Conservation (phyloP, 2,329 filamentous ascomycete species). For the Cercospora sp. region DNA sequence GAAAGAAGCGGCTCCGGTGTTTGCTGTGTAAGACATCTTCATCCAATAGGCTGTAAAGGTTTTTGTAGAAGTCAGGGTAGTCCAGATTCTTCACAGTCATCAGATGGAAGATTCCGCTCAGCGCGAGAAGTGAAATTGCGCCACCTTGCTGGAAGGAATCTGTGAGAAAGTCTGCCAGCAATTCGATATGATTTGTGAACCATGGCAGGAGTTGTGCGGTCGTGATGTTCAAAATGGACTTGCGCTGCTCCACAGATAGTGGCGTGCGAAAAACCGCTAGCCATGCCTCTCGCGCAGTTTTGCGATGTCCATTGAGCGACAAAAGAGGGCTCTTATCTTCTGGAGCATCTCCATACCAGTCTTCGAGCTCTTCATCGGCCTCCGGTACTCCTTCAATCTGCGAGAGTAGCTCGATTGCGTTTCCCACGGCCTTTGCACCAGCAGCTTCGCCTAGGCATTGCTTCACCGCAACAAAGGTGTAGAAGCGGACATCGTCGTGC, state of each 20-base stretch:
- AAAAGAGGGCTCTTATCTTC: conserved; percentile 66
- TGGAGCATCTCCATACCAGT: conserved; percentile 66
- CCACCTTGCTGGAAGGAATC: conserved; percentile 87
- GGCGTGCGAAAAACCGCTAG: conserved; percentile 69
- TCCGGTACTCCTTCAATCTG: conserved; percentile 70
- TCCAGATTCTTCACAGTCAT: conserved; percentile 93
- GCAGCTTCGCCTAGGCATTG: conserved; percentile 43
- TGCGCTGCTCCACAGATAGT: conserved; percentile 72
- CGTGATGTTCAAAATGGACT: conserved; percentile 73
- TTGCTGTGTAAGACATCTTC: conserved; percentile 86
- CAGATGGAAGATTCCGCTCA: conserved; percentile 92
- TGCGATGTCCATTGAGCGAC: conserved; percentile 71
- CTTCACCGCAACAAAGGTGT: conserved; percentile 73
- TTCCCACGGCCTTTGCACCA: conserved; percentile 50
- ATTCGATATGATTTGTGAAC: conserved; percentile 76
- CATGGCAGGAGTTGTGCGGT: conserved; percentile 79
- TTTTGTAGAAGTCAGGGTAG: conserved; percentile 78
- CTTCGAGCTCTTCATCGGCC: conserved; percentile 64
- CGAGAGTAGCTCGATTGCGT: conserved; percentile 62
- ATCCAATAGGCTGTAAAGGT: conserved; percentile 91
- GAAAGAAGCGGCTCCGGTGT: conserved; percentile 89
- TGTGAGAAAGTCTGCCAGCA: conserved; percentile 95
- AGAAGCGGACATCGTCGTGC: conserved; percentile 82
- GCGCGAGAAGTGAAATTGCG: conserved; percentile 78
- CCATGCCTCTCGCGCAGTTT: conserved; percentile 83